Evolutionary conservation across 2,329 filamentous ascomycete species (phyloP).

Genomic region (Venturia aucupariae): DNA sequence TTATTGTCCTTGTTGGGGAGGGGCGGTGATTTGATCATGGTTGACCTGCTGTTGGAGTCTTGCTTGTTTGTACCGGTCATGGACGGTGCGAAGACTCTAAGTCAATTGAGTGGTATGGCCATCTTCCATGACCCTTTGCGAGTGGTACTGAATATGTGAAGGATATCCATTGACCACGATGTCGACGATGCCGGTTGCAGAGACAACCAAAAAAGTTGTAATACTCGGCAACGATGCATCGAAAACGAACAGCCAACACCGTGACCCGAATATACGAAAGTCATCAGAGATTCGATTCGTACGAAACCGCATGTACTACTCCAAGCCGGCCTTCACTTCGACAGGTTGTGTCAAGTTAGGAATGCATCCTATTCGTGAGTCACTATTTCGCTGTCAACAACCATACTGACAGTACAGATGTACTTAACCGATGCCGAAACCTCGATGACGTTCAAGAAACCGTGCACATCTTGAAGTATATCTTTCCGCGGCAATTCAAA

Average conservation of each 20-base stretch:
- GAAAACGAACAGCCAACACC: neutral
- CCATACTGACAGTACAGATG: conserved; percentile 46
- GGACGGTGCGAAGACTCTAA: neutral
- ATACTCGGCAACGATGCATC: neutral
- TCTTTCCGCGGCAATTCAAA: conserved; percentile 85
- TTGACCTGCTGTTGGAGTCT: conserved; percentile 65
- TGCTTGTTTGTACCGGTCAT: conserved; percentile 54
- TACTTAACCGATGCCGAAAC: conserved; percentile 61
- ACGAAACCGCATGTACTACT: conserved; percentile 79
- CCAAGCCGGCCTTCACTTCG: conserved; percentile 60
- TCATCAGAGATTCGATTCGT: conserved; percentile 62
- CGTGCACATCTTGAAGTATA: conserved; percentile 73
- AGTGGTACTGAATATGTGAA: conserved; percentile 17
- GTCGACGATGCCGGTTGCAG: conserved; percentile 12
- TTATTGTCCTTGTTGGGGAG: conserved; percentile 65
- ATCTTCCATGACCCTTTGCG: conserved; percentile 29
- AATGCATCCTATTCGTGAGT: conserved; percentile 70
- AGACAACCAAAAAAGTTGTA: conserved; percentile 15
- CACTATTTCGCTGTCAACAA: too few relatives aligned
- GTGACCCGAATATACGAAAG: conserved; percentile 2
- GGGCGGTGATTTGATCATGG: conserved; percentile 67
- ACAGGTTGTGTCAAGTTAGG: conserved; percentile 62
- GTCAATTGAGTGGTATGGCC: conserved; percentile 7
- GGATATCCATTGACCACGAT: neutral
- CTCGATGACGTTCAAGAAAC: conserved; percentile 44